Percentiles rank a stretch among this genome's conserved stretches.
phyloP scores from a whole-genome alignment of 2,329 filamentous ascomycete genomes.

The Curvularia verruculosa region DNA sequence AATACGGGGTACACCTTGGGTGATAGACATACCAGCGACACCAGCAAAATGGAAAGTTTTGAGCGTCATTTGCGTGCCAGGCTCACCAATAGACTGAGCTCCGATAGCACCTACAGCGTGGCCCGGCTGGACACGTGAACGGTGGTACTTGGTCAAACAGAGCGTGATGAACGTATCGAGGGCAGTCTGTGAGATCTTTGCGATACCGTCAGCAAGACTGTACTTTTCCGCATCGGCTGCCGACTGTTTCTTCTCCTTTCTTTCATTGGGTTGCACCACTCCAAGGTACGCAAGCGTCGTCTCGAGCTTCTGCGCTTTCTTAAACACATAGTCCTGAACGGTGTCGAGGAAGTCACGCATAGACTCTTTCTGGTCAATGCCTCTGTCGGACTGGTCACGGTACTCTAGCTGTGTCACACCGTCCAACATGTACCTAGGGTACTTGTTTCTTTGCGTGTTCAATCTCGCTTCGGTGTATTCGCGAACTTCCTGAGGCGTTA shows the following conservation, averaged over 20 bases:
- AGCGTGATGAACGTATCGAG: slow-evolving; percentile 77
- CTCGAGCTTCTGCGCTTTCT: slow-evolving; percentile 68
- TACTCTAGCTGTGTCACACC: slow-evolving; percentile 64
- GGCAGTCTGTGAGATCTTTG: slow-evolving; percentile 79
- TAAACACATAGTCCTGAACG: slow-evolving; percentile 73
- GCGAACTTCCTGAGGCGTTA: slow-evolving; percentile 77
- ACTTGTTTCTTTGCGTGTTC: slow-evolving; percentile 67
- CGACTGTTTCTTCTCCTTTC: slow-evolving; percentile 17
- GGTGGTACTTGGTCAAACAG: slow-evolving; percentile 88
- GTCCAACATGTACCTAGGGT: slow-evolving; percentile 42
- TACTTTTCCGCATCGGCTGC: slow-evolving; percentile 47
- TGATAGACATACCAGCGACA: slow-evolving; percentile 99
- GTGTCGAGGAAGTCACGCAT: slow-evolving; percentile 80
- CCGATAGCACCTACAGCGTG: slow-evolving; percentile 96
- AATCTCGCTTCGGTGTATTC: slow-evolving; percentile 71
- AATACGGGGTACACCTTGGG: slow-evolving; percentile 98
- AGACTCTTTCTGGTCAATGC: slow-evolving; percentile 68
- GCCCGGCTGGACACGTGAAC: slow-evolving; percentile 89
- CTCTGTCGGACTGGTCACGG: slow-evolving; percentile 68
- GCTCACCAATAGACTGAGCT: slow-evolving; percentile 96
- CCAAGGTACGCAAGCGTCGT: slow-evolving; percentile 43
- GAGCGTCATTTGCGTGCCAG: slow-evolving; percentile 97
- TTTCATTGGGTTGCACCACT: slow-evolving; percentile 22
- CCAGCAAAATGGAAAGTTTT: slow-evolving; percentile 99
- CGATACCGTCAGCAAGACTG: slow-evolving; percentile 67